Evolutionary conservation across 2,329 filamentous ascomycete genomes (phyloP).

Genomic region (Daldinia sp.): DNA sequence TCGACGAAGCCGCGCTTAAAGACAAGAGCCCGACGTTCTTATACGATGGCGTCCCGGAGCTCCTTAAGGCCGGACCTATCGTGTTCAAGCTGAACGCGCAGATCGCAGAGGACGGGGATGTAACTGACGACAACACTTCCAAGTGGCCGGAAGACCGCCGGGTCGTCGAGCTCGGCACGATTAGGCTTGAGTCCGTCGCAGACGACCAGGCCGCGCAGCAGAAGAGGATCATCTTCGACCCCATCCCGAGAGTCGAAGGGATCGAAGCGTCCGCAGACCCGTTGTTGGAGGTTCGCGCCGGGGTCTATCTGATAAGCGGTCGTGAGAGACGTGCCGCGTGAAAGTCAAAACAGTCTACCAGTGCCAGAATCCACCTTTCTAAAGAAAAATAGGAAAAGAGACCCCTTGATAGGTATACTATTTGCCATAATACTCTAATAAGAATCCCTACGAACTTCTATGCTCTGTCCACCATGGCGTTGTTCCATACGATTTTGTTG

Average conservation of each 20-base stretch:
- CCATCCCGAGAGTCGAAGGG: conserved; percentile 48
- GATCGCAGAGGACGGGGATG: conserved; percentile 25
- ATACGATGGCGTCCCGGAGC: conserved; percentile 14
- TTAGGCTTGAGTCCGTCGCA: conserved; percentile 1
- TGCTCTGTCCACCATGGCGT: neutral
- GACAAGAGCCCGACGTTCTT: conserved; percentile 14
- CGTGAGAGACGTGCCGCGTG: conserved; percentile 58
- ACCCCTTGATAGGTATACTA: no score
- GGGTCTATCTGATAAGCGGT: conserved; percentile 67
- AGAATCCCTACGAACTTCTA: neutral
- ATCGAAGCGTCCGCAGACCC: conserved; percentile 58
- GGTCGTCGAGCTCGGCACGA: conserved; percentile 20
- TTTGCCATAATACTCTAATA: no score
- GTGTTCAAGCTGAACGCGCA: conserved; percentile 27
- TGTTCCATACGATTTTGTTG: neutral
- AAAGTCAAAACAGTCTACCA: neutral
- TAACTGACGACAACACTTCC: conserved; percentile 19
- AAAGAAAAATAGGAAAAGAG: no score
- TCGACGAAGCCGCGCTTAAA: conserved; percentile 16
- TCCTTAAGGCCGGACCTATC: conserved; percentile 11
- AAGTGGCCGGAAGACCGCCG: conserved; percentile 27
- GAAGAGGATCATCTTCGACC: conserved; percentile 68
- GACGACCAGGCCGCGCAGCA: conserved; percentile 24
- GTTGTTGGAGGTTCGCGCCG: conserved; percentile 66
- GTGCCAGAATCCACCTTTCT: neutral